Conservation (phyloP, 495 filamentous ascomycete genomes). For the Hypoxylon intermedium region DNA sequence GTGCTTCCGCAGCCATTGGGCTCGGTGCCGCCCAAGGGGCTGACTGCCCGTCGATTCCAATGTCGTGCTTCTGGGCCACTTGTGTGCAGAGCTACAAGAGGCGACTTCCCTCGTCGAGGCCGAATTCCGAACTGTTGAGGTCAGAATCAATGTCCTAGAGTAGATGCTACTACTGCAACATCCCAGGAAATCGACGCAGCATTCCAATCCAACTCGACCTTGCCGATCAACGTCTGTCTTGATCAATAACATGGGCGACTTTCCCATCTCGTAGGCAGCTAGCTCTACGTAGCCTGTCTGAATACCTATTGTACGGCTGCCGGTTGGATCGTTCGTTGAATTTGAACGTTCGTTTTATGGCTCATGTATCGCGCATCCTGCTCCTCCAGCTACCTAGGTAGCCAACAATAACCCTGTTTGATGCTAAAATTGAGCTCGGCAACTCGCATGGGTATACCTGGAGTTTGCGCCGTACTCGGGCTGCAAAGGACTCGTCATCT, state of each 20-base stretch:
- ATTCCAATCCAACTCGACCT: constrained; percentile 18
- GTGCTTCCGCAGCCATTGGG: constrained; percentile 65
- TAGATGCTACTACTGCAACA: constrained; percentile 31
- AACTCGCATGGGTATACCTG: constrained; percentile 39
- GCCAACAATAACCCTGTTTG: constrained; percentile 26
- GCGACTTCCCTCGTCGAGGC: constrained; percentile 18
- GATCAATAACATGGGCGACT: constrained; percentile 45
- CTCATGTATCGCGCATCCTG: constrained; percentile 43
- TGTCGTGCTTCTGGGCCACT: constrained; percentile 59
- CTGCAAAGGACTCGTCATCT: constrained; percentile 41
- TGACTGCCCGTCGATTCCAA: constrained; percentile 60
- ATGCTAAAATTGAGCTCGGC: constrained; percentile 43
- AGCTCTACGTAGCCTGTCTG: constrained; percentile 28
- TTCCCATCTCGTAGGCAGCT: constrained; percentile 27
- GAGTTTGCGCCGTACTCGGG: constrained; percentile 40
- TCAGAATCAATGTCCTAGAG: constrained; percentile 26
- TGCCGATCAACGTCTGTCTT: constrained; percentile 41
- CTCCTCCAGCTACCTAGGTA: constrained; percentile 34
- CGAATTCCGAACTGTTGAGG: constrained; percentile 21
- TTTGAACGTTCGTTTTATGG: constrained; percentile 49
- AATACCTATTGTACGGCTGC: constrained; percentile 26
- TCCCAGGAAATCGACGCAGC: constrained; percentile 27
- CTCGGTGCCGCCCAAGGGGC: constrained; percentile 56
- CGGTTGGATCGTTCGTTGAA: constrained; percentile 43
- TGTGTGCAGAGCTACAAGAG: constrained; percentile 32